phyloP scores from a whole-genome alignment of 2,329 filamentous ascomycete genomes.

The Emydomyces testavorans region DNA sequence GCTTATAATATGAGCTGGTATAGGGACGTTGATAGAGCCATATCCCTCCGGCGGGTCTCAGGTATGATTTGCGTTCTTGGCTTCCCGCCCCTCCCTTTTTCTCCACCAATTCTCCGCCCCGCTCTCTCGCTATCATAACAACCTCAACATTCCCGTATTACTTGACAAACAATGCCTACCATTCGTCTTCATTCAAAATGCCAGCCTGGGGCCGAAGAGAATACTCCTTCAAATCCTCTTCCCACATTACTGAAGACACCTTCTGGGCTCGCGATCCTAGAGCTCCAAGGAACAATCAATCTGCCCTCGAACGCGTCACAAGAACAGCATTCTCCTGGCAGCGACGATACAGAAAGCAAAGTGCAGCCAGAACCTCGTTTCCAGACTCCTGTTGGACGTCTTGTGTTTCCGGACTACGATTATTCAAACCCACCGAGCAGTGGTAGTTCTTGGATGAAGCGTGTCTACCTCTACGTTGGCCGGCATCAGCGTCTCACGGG shows the following conservation, averaged over 20 bases:
- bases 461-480: conserved; percentile 77
- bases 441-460: conserved; percentile 78
- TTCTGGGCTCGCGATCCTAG: conserved; percentile 74
- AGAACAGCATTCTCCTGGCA: conserved; percentile 21
- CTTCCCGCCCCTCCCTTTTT: neutral
- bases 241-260: conserved; percentile 80
- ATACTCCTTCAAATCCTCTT: conserved; percentile 50
- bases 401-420: conserved; percentile 68
- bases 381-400: conserved; percentile 53
- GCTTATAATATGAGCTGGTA: no score
- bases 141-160: neutral
- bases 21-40: neutral
- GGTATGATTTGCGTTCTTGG: neutral
- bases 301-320: conserved; percentile 40
- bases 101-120: neutral
- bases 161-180: conserved; percentile 31
- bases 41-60: neutral
- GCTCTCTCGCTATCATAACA: neutral
- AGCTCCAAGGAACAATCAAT: conserved; percentile 86
- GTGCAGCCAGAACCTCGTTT: conserved; percentile 16
- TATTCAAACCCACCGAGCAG: conserved; percentile 36
- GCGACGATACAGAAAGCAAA: conserved; percentile 13
- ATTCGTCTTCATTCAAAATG: conserved; percentile 29
- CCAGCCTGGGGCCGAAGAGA: conserved; percentile 8
- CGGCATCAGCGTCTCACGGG: conserved; percentile 79